Percentiles rank a stretch among this genome's conserved stretches.
These are phyloP conservation scores for Ganoderma lucidum DNA, from an alignment of 1,284 basidiomycete species.

Conservation along the genomic window DNA sequence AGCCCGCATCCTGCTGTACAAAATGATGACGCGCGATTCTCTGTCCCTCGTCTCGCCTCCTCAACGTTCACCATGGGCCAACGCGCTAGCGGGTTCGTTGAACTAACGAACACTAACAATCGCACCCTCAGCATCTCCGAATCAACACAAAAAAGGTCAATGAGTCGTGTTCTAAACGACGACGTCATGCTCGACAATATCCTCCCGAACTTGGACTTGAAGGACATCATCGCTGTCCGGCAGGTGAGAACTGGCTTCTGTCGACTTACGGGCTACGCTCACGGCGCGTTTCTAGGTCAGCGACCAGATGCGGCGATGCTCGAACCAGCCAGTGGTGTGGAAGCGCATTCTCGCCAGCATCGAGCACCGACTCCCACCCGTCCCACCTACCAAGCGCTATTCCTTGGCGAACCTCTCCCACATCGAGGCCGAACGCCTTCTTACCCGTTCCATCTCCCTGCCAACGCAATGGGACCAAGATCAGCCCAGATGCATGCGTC, in stretches of 20 bases:
- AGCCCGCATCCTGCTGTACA: not conserved
- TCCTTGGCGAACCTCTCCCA: constrained; percentile 50
- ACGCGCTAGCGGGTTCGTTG: not conserved
- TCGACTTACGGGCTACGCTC: not conserved
- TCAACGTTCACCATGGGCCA: constrained; percentile 1
- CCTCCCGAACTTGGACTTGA: constrained; percentile 21
- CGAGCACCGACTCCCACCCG: constrained; percentile 62
- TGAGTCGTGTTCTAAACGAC: constrained; percentile 14
- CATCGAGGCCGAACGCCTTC: constrained; percentile 68
- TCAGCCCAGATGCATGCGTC: constrained; percentile 32
- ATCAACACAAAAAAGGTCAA: not conserved
- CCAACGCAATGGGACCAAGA: constrained; percentile 46
- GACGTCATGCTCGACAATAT: constrained; percentile 31
- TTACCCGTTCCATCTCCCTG: constrained; percentile 66
- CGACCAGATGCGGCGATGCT: constrained; percentile 15
- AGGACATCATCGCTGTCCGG: constrained; percentile 26
- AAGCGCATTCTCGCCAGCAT: constrained; percentile 63
- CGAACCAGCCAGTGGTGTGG: constrained; percentile 74
- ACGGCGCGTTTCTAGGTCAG: constrained; percentile 7
- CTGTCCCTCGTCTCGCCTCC: not conserved
- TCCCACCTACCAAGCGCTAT: constrained; percentile 66
- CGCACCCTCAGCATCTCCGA: not conserved
- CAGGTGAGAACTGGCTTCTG: constrained; percentile 17
- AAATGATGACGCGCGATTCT: not conserved
- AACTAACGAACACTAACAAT: not conserved